Percentiles rank a stretch among this genome's conserved stretches.
phyloP scores from a whole-genome alignment of 495 filamentous ascomycete species.

The Oidiodendron maius region DNA sequence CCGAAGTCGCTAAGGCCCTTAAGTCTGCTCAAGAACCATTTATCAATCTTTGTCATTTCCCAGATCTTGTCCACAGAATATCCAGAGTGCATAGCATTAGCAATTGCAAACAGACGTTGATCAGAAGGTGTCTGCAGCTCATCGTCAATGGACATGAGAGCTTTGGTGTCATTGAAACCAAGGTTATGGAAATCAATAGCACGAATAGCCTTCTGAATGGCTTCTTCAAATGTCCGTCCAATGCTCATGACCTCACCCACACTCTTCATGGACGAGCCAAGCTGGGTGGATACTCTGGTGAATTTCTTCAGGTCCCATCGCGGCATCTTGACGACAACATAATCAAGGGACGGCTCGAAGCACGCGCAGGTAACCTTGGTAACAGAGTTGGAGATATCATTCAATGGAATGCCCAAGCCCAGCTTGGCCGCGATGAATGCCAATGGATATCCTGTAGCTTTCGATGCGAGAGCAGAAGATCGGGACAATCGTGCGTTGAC shows the following conservation, averaged over 20 bases:
- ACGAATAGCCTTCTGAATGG: slow-evolving; percentile 96
- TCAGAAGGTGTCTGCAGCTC: slow-evolving; percentile 97
- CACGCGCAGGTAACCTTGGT: slow-evolving; percentile 95
- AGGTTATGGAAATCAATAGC: slow-evolving; percentile 92
- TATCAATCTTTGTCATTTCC: slow-evolving; percentile 96
- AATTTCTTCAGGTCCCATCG: slow-evolving; percentile 99
- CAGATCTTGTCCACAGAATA: slow-evolving; percentile 95
- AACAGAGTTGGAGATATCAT: slow-evolving; percentile 94
- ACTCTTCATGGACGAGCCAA: slow-evolving; percentile 99
- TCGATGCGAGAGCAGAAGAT: slow-evolving; percentile 91
- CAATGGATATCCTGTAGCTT: slow-evolving; percentile 93
- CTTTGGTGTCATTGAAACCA: slow-evolving; percentile 87
- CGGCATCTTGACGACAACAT: slow-evolving; percentile 98
- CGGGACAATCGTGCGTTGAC: slow-evolving; percentile 95
- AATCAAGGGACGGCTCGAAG: slow-evolving; percentile 98
- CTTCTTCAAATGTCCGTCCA: slow-evolving; percentile 93
- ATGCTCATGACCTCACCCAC: slow-evolving; percentile 99
- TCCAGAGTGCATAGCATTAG: slow-evolving; percentile 91
- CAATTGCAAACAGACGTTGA: slow-evolving; percentile 94
- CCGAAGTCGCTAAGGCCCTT: slow-evolving; percentile 88
- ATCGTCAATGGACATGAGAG: slow-evolving; percentile 91
- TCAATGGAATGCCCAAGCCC: slow-evolving; percentile 88
- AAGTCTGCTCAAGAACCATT: slow-evolving; percentile 90
- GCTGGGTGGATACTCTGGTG: slow-evolving; percentile 86
- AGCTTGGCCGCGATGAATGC: slow-evolving; percentile 96